Evolutionary conservation across 2,329 filamentous ascomycete genomes (phyloP), one percentile per base, ranked within the genome.

Genomic region (Ceratocystis ficicola): DNA sequence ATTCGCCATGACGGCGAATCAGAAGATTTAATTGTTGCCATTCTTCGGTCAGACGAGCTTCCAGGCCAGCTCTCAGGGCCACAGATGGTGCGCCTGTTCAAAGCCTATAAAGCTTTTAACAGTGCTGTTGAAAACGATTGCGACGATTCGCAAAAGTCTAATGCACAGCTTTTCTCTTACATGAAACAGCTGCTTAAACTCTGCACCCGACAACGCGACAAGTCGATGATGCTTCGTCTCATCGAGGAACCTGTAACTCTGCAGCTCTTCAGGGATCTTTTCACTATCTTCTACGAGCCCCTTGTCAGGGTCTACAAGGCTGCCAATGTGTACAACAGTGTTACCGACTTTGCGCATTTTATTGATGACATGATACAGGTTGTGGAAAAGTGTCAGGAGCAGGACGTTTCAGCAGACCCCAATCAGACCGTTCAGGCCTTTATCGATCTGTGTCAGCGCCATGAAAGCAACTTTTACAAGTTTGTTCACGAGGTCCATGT

Each of bases 401-500:
- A 86, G 71, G 94, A 97, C 73, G 88, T 94, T 59, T 92, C 90
- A 1, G 91, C 93, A 1, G 94, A 99, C 74, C 94, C 94, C 3
- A 99, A 99, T 74, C 92, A 96, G 78, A 99, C 94, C 0, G 94
- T 99, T 1, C 94, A 99, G 74, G 88, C 91, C 17, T 99, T 99
- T 73, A 99, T 99, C 72, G 94, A 99, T 73, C 82, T 99, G 25
- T 99, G 94, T 75, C 88, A 90, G 70, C 85, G 94, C 55, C 94
- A 99, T 74, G 90, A 99, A 76, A 86, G 95, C 74, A 95, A 95
- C 76, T 93, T 99, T 74, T 99, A 97, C 82, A 97, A 96, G 75
- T 99, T 99, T 74, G 88, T 99, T 2, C 94, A 99, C 74, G 94
- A 99, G 76, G 93, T 99, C 0, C 94, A 99, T 73, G 86, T 89